Conservation (phyloP, 2,329 filamentous ascomycete species). For the Bipolaris gigantea region DNA sequence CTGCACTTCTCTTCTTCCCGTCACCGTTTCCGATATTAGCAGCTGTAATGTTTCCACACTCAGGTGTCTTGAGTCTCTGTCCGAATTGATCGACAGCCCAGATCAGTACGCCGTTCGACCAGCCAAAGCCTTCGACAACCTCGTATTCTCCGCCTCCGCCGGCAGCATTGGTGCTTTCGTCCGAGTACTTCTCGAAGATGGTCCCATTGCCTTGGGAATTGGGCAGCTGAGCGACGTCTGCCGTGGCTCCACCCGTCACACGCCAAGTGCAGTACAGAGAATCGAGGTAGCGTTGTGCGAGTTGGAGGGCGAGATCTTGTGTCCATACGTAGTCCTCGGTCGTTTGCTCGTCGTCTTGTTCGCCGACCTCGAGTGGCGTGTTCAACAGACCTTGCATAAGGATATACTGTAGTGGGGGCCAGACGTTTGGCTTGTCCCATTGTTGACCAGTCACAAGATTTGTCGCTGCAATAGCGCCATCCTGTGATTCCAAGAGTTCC, state of each 20-base stretch:
- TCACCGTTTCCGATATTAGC: slow-evolving; percentile 20
- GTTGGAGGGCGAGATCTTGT: slow-evolving; percentile 58
- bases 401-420: slow-evolving; percentile 68
- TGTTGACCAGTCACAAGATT: slow-evolving; percentile 65
- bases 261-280: slow-evolving; percentile 72
- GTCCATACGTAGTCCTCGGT: slow-evolving; percentile 54
- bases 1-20: slow-evolving; percentile 36
- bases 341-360: slow-evolving; percentile 50
- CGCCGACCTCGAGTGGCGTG: slow-evolving; percentile 60
- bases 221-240: slow-evolving; percentile 26
- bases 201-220: slow-evolving; percentile 57
- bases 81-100: slow-evolving; percentile 67
- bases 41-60: slow-evolving; percentile 45
- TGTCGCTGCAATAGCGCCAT: slow-evolving; percentile 64
- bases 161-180: slow-evolving; percentile 61
- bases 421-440: slow-evolving; percentile 72
- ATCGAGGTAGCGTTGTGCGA: slow-evolving; percentile 68
- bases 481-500: slow-evolving; percentile 54
- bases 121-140: slow-evolving; percentile 71
- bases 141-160: slow-evolving; percentile 69
- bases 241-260: slow-evolving; percentile 64
- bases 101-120: slow-evolving; percentile 70
- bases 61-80: slow-evolving; percentile 56
- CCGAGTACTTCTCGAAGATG: slow-evolving; percentile 72
- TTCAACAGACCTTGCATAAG: slow-evolving; percentile 64